Percentiles rank a stretch among this genome's conserved stretches.
These are phyloP conservation scores for Tolypocladium cylindrosporum DNA, from an alignment of 2,329 filamentous ascomycete genomes.

Conservation along the genomic window DNA sequence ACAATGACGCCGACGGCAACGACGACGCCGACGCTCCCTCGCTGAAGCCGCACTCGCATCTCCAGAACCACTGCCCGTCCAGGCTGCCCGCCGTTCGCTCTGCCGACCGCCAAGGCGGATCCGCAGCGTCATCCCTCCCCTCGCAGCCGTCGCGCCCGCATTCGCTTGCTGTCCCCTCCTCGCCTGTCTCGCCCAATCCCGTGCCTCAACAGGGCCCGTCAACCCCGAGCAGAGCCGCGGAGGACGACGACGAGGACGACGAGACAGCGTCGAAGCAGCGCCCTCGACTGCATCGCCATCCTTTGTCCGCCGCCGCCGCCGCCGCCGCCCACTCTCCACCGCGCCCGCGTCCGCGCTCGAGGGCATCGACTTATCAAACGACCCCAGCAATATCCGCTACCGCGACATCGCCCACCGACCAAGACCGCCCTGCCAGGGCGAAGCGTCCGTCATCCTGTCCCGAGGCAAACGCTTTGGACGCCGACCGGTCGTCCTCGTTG, in stretches of 20 bases:
- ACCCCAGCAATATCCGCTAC: background rate
- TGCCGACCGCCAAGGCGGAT: conserved; percentile 31
- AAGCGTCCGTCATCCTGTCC: conserved; percentile 7
- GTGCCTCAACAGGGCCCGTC: conserved; percentile 7
- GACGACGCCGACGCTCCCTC: background rate
- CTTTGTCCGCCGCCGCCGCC: background rate
- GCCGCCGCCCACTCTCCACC: background rate
- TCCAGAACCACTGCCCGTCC: background rate
- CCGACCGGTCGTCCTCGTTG: conserved; percentile 12
- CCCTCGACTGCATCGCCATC: background rate
- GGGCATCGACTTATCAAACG: background rate
- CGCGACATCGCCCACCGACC: conserved; percentile 1
- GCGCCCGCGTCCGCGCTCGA: background rate
- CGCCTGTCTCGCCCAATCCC: conserved; percentile 17
- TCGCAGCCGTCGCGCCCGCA: conserved; percentile 3
- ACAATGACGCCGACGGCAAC: conserved; percentile 9
- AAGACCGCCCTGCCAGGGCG: conserved; percentile 1
- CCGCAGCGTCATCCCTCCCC: conserved; percentile 11
- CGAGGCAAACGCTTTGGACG: conserved; percentile 11
- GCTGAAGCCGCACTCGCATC: background rate
- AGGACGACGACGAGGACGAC: background rate
- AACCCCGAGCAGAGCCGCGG: background rate
- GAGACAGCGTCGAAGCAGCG: background rate
- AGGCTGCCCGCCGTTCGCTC: conserved; percentile 37
- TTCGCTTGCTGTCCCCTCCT: conserved; percentile 2